These are phyloP conservation scores for Fusarium sp. DNA, from an alignment of 2,329 filamentous ascomycete species.

Conservation along the genomic window DNA sequence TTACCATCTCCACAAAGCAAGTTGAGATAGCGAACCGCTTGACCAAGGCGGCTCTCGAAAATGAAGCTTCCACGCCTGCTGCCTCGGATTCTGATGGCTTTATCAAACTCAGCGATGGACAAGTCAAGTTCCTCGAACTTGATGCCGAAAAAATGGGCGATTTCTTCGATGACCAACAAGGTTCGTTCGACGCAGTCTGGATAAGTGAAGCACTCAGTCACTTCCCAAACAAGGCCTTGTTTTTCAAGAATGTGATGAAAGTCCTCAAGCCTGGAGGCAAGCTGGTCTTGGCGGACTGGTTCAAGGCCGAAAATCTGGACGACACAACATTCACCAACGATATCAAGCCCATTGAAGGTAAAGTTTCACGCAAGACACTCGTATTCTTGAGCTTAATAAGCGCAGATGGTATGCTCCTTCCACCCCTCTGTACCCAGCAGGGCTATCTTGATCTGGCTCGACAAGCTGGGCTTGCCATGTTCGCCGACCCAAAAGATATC, in stretches of 20 bases:
- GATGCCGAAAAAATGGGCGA: conserved; percentile 71
- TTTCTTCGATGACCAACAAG: conserved; percentile 56
- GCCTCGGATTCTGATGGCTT: conserved; percentile 50
- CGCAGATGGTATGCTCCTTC: conserved; percentile 70
- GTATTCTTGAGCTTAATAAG: neutral
- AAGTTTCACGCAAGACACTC: neutral
- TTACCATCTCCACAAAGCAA: conserved; percentile 70
- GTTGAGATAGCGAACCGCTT: conserved; percentile 68
- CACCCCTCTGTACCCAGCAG: conserved; percentile 65
- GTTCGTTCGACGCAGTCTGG: conserved; percentile 68
- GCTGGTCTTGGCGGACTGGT: conserved; percentile 71
- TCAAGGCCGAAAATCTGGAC: conserved; percentile 63
- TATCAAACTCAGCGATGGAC: conserved; percentile 56
- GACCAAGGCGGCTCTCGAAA: conserved; percentile 49
- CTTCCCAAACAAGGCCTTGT: conserved; percentile 68
- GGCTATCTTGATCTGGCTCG: conserved; percentile 65
- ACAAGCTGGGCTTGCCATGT: conserved; percentile 59
- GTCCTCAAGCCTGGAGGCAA: conserved; percentile 63
- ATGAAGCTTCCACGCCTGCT: conserved; percentile 38
- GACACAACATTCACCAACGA: conserved; percentile 61
- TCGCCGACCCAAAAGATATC: conserved; percentile 65
- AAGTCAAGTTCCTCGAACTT: conserved; percentile 67
- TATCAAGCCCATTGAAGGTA: conserved; percentile 70
- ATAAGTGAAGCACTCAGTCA: conserved; percentile 72
- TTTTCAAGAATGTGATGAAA: conserved; percentile 64